These are phyloP conservation scores for Venustampulla echinocandica DNA, from an alignment of 495 filamentous ascomycete genomes.

Conservation along the genomic window DNA sequence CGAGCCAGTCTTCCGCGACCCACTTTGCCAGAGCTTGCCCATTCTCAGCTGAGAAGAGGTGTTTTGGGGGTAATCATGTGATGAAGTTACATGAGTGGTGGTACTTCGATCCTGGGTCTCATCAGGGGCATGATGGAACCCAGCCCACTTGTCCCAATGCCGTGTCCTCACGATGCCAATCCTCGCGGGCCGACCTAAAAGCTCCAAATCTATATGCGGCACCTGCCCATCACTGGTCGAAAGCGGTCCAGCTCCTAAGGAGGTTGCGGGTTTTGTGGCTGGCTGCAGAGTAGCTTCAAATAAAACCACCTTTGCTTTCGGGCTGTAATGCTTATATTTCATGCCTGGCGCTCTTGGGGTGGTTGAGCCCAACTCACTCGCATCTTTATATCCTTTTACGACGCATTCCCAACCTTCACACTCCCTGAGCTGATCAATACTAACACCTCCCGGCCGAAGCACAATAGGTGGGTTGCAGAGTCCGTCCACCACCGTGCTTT, in stretches of 20 bases:
- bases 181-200: conserved; percentile 29
- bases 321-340: conserved; percentile 99
- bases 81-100: neutral
- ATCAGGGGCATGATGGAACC: conserved; percentile 8
- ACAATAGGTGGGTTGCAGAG: conserved; percentile 71
- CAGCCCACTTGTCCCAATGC: conserved; percentile 29
- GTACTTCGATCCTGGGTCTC: no score
- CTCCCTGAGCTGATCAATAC: conserved; percentile 65
- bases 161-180: conserved; percentile 41
- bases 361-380: conserved; percentile 40
- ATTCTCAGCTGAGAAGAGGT: conserved; percentile 23
- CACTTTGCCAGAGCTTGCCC: conserved; percentile 22
- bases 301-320: conserved; percentile 76
- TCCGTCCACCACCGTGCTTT: conserved; percentile 95
- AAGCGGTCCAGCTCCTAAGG: conserved; percentile 1
- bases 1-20: conserved; percentile 6
- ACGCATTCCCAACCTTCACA: conserved; percentile 77
- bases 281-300: conserved; percentile 63
- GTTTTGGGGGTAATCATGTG: neutral
- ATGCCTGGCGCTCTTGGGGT: conserved; percentile 84
- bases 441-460: conserved; percentile 83
- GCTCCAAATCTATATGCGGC: conserved; percentile 19
- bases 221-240: neutral
- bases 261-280: neutral
- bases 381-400: conserved; percentile 65